Percentiles rank a stretch among this genome's conserved stretches.
Conservation (phyloP, 179 eudicot genomes). For the Monotropa hypopitys region DNA sequence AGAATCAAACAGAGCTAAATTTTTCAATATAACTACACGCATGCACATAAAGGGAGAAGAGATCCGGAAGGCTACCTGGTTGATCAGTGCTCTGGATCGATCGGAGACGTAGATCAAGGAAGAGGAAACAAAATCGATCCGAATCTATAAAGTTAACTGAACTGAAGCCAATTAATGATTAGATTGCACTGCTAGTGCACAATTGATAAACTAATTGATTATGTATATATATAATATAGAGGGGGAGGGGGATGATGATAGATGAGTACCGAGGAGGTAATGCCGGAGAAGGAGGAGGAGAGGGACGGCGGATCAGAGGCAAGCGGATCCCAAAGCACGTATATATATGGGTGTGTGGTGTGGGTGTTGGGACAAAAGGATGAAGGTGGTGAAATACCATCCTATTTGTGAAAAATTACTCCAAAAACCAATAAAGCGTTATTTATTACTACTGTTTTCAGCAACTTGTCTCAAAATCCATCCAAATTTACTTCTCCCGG, state of each 20-base stretch:
- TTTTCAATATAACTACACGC: not conserved
- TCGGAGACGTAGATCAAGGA: not conserved
- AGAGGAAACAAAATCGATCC: not conserved
- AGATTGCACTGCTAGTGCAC: not conserved
- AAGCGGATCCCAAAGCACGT: not conserved
- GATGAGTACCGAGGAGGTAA: slow-evolving; percentile 5
- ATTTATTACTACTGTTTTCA: too few species aligned
- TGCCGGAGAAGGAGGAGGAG: not conserved
- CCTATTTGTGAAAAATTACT: slow-evolving; percentile 11
- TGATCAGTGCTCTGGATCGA: slow-evolving; percentile 3
- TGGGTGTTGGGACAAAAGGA: not conserved
- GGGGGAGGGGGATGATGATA: not conserved
- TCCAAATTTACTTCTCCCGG: not conserved
- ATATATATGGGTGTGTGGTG: not conserved
- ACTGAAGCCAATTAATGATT: not conserved
- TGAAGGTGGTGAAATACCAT: not conserved
- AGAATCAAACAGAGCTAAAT: slow-evolving; percentile 1
- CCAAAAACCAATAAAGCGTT: not conserved
- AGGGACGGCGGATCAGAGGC: slow-evolving; percentile 14
- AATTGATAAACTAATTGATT: not conserved
- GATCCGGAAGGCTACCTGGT: not conserved
- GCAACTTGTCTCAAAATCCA: slow-evolving; percentile 6
- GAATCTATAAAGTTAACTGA: not conserved
- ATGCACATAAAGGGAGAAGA: not conserved
- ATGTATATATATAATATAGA: not conserved